Evolutionary conservation across 2,329 filamentous ascomycete species (phyloP).

Genomic region (Blastomyces parvus): DNA sequence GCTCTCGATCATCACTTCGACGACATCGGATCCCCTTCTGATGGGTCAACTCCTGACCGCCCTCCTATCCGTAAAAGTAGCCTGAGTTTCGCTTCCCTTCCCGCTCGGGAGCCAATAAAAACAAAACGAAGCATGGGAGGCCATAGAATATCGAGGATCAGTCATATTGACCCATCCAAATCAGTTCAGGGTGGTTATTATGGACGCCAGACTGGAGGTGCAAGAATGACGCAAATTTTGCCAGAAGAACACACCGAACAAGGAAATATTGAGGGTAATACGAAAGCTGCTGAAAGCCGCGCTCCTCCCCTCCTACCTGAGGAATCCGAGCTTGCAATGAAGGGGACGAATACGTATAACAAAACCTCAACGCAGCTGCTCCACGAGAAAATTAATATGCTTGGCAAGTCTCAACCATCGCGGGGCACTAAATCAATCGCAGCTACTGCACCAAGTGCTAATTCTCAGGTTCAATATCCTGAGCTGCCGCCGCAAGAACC

Average conservation of each 20-base stretch:
- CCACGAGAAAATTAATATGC: constrained; percentile 81
- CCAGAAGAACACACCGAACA: constrained; percentile 32
- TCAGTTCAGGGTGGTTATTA: constrained; percentile 61
- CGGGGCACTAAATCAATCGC: constrained; percentile 40
- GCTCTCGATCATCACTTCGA: constrained; percentile 32
- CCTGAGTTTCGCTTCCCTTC: constrained; percentile 84
- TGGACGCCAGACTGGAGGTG: constrained; percentile 60
- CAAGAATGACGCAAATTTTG: constrained; percentile 26
- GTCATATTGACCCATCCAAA: constrained; percentile 59
- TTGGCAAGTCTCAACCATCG: constrained; percentile 46
- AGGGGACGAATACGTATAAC: constrained; percentile 54
- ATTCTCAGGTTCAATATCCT: constrained; percentile 30
- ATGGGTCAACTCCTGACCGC: constrained; percentile 42
- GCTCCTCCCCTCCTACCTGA: constrained; percentile 44
- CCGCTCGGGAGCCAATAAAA: constrained; percentile 76
- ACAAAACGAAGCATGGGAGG: constrained; percentile 72
- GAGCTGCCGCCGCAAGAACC: constrained; percentile 24
- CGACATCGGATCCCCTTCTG: constrained; percentile 41
- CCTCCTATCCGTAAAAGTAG: constrained; percentile 84
- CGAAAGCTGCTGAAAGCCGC: constrained; percentile 40
- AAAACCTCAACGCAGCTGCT: constrained; percentile 90
- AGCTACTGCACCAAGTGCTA: constrained; percentile 22
- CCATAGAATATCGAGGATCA: constrained; percentile 61
- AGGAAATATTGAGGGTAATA: constrained; percentile 38
- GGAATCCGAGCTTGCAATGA: constrained; percentile 42